A percentile compares a stretch with the other conserved stretches of the same genome.
phyloP scores from a whole-genome alignment of 768 basidiomycete species.

The Mycena amicta region DNA sequence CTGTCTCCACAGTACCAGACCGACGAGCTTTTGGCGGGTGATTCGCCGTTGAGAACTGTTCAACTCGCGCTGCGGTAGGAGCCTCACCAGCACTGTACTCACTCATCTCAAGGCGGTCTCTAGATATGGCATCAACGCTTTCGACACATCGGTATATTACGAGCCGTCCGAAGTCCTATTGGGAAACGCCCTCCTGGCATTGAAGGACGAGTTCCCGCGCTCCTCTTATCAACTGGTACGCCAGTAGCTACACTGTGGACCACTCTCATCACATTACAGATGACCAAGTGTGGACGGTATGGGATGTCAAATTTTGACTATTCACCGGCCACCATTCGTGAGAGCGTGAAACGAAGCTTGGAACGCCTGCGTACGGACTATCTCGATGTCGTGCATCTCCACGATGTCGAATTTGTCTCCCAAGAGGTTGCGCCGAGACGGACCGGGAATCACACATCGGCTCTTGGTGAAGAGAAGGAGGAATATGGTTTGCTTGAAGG shows the following conservation, averaged over 20 bases:
- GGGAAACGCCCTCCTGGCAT: slow-evolving; percentile 61
- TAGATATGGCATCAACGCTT: slow-evolving; percentile 80
- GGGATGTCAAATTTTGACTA: slow-evolving; percentile 75
- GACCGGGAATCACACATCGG: slow-evolving; percentile 58
- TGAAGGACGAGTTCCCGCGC: slow-evolving; percentile 74
- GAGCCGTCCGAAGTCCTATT: slow-evolving; percentile 79
- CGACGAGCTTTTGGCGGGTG: slow-evolving; percentile 57
- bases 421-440: slow-evolving; percentile 49
- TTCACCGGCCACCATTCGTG: slow-evolving; percentile 62
- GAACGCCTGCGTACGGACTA: slow-evolving; percentile 73
- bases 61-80: slow-evolving; percentile 75
- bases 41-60: slow-evolving; percentile 63
- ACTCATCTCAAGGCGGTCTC: slow-evolving; percentile 3
- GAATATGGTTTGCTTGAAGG: slow-evolving; percentile 68
- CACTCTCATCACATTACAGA: slow-evolving; percentile 49
- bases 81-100: no score
- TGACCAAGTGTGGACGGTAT: slow-evolving; percentile 87
- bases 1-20: slow-evolving; percentile 71
- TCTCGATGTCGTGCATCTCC: slow-evolving; percentile 79
- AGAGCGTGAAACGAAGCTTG: slow-evolving; percentile 67
- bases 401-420: slow-evolving; percentile 82
- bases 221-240: slow-evolving; percentile 73
- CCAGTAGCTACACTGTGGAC: no score
- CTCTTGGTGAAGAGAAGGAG: slow-evolving; percentile 53
- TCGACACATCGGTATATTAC: slow-evolving; percentile 85